Conservation (phyloP, 805 yeast genomes). For the Candida rishiriensis region DNA sequence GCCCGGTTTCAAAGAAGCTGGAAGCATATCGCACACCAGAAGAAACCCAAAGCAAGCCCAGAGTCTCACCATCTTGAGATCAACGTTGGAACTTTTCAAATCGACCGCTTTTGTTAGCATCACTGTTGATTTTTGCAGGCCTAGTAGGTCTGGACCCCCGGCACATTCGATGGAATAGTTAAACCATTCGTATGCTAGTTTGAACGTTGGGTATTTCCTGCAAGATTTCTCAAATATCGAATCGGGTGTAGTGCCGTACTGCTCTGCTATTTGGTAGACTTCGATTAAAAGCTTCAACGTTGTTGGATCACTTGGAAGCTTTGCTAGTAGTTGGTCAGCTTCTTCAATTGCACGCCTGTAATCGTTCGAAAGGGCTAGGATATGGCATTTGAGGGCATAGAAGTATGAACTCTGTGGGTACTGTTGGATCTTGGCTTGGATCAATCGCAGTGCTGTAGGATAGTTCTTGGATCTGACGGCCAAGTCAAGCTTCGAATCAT, state of each 20-base stretch:
- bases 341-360: constrained; percentile 29
- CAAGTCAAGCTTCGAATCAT: constrained; percentile 16
- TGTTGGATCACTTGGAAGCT: constrained; percentile 50
- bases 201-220: constrained; percentile 50
- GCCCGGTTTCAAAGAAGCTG: constrained; percentile 35
- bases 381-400: constrained; percentile 39
- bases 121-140: constrained; percentile 53
- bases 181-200: constrained; percentile 54
- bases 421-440: constrained; percentile 45
- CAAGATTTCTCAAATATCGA: constrained; percentile 54
- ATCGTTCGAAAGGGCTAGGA: constrained; percentile 32
- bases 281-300: constrained; percentile 45
- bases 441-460: constrained; percentile 46
- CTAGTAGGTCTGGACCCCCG: constrained; percentile 38
- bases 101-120: constrained; percentile 32
- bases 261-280: constrained; percentile 37
- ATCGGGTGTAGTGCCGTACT: constrained; percentile 33
- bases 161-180: constrained; percentile 37
- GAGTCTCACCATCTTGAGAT: constrained; percentile 35
- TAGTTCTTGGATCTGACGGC: constrained; percentile 41
- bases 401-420: constrained; percentile 56
- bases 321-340: constrained; percentile 27
- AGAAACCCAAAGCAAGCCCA: constrained; percentile 57
- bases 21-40: constrained; percentile 32
- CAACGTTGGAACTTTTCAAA: constrained; percentile 10